A percentile compares a stretch with the other conserved stretches of the same genome.
These are phyloP conservation scores for Diospyros kaki DNA, from an alignment of 148 eudicot genomes.

Conservation along the genomic window DNA sequence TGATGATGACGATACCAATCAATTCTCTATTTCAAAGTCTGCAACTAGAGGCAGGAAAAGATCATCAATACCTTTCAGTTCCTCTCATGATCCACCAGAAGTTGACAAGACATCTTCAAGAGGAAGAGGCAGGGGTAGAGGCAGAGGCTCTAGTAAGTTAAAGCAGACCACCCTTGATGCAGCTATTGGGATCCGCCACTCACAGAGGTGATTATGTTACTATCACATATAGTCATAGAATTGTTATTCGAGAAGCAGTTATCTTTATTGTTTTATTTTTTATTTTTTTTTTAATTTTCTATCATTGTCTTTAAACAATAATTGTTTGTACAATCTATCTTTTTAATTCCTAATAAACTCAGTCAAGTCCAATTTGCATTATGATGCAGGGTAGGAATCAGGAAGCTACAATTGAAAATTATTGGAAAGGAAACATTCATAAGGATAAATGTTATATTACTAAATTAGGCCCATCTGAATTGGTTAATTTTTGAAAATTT, in stretches of 20 bases:
- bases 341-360: too few relatives aligned
- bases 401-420: too few relatives aligned
- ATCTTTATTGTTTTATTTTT: not conserved
- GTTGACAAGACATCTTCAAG: slow-evolving; percentile 53
- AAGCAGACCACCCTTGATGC: slow-evolving; percentile 96
- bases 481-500: too few relatives aligned
- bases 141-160: slow-evolving; percentile 53
- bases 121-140: slow-evolving; percentile 68
- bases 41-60: slow-evolving; percentile 51
- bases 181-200: slow-evolving; percentile 54
- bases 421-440: too few relatives aligned
- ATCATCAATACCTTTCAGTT: slow-evolving; percentile 32
- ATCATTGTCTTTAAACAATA: too few relatives aligned
- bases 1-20: slow-evolving; percentile 75
- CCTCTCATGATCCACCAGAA: slow-evolving; percentile 46
- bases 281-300: too few relatives aligned
- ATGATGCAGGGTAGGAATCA: too few relatives aligned
- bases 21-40: slow-evolving; percentile 37
- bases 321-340: too few relatives aligned
- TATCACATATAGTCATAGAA: not conserved
- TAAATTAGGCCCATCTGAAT: too few relatives aligned
- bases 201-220: slow-evolving; percentile 57
- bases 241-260: not conserved
- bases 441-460: too few relatives aligned
- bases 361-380: too few relatives aligned